Conservation (phyloP, 2,329 filamentous ascomycete genomes). For the Nothophoma quercina region DNA sequence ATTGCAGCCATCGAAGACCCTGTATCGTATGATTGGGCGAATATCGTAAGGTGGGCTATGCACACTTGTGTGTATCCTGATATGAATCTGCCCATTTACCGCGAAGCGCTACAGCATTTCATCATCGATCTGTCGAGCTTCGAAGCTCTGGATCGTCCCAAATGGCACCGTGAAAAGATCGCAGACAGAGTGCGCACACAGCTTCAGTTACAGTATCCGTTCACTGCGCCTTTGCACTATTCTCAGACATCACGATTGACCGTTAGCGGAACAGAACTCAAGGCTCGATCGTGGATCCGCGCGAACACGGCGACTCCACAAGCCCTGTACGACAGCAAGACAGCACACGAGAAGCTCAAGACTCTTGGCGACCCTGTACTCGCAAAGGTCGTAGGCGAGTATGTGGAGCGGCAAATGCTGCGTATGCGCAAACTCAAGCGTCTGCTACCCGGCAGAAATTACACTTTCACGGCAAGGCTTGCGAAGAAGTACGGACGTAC, state of each 20-base stretch:
- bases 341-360: slow-evolving; percentile 52
- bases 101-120: slow-evolving; percentile 31
- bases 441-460: slow-evolving; percentile 65
- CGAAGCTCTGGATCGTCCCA: slow-evolving; percentile 31
- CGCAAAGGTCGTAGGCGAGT: slow-evolving; percentile 61
- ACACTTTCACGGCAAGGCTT: slow-evolving; percentile 68
- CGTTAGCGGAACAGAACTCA: slow-evolving; percentile 23
- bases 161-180: slow-evolving; percentile 37
- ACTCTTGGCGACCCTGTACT: slow-evolving; percentile 44
- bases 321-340: slow-evolving; percentile 47
- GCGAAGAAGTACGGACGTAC: slow-evolving; percentile 64
- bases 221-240: slow-evolving; percentile 34
- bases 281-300: slow-evolving; percentile 56
- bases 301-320: slow-evolving; percentile 55
- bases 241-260: slow-evolving; percentile 3
- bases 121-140: slow-evolving; percentile 40
- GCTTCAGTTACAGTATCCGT: slow-evolving; percentile 34
- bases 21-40: slow-evolving; percentile 72
- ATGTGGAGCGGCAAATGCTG: slow-evolving; percentile 63
- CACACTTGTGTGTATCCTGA: slow-evolving; percentile 49
- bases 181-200: slow-evolving; percentile 34
- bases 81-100: slow-evolving; percentile 31
- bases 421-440: slow-evolving; percentile 67
- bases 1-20: slow-evolving; percentile 68
- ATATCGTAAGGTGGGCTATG: slow-evolving; percentile 71